Base-by-base conservation (phyloP, 2,329 filamentous ascomycete species). In the Fusarium metavorans region DNA sequence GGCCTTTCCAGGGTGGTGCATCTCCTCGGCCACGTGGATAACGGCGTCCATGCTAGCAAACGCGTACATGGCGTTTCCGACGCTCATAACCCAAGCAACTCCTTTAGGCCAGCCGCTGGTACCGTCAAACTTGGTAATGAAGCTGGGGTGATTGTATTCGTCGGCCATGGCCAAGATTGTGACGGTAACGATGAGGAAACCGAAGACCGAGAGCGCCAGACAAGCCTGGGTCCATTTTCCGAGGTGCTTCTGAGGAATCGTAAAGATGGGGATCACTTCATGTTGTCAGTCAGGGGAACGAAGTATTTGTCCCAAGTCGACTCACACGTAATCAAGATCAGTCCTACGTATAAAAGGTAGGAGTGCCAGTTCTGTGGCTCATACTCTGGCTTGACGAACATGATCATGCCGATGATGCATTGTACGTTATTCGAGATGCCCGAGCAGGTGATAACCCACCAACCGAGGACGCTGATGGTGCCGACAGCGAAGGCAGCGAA, bases 391-490 rank as follows among this genome's bases (percentile, higher is more conserved):
- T 73, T 59, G 6, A 56, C 43, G 30, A 74, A 74, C 6, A 60
- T 18, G 32, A 70, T 39, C 63, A 76, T 75, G 16, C 72, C 74
- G 6, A 73, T 66, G 54, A 73, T 75, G n/a, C 48, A 71, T 45
- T 70, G 66, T 7, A 70, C 70, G 10, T 67, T 68, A 30, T 70
- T 70, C 18, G 72, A 76, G 25, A 76, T 67, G 13, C 74, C 74
- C 6, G 72, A 76, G 64, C 72, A 76, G 11, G 74, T 75, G 11
- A 76, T 70, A 4, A 76, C 66, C 66, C 65, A 71, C 74, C 73
- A 74, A 3, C 67, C 73, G 23, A 74, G n/a, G 10, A 74, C 63
- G 41, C 64, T 72, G 18, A 73, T 48, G 7, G 58, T 58, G 1
- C 72, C 73, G 18, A 76, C 70, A 4, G 25, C 52, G 39, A 70